Evolutionary conservation across 495 filamentous ascomycete genomes (phyloP).

Genomic region (Penicillium canescens): DNA sequence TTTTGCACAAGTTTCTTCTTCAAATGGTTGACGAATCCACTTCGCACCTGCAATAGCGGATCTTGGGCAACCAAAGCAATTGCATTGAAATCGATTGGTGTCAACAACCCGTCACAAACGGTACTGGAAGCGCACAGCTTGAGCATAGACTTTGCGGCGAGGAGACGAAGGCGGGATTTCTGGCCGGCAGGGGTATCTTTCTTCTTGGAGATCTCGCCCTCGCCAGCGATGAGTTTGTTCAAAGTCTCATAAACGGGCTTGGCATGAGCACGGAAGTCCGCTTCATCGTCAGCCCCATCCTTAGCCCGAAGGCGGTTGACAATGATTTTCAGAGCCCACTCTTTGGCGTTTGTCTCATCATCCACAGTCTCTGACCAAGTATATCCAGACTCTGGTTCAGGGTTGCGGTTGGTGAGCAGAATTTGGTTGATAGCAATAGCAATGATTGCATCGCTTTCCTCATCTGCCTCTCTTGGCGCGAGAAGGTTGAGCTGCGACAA

Average conservation of each 20-base stretch:
- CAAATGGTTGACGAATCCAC: slow-evolving; percentile 75
- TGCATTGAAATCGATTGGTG: slow-evolving; percentile 71
- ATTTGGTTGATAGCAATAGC: slow-evolving; percentile 76
- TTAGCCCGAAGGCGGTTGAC: slow-evolving; percentile 80
- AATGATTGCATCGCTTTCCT: slow-evolving; percentile 72
- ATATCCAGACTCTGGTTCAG: slow-evolving; percentile 44
- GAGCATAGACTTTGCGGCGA: slow-evolving; percentile 77
- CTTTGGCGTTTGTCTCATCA: slow-evolving; percentile 80
- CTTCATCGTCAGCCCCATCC: slow-evolving; percentile 49
- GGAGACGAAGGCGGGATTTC: slow-evolving; percentile 73
- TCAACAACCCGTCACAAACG: slow-evolving; percentile 74
- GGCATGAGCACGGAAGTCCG: slow-evolving; percentile 64
- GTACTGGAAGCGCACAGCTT: slow-evolving; percentile 74
- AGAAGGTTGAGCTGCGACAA: slow-evolving; percentile 82
- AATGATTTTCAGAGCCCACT: slow-evolving; percentile 83
- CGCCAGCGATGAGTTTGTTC: slow-evolving; percentile 66
- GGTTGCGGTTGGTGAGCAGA: slow-evolving; percentile 65
- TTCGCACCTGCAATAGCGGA: slow-evolving; percentile 66
- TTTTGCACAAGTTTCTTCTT: slow-evolving; percentile 74
- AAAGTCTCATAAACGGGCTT: slow-evolving; percentile 74
- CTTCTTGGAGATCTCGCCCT: slow-evolving; percentile 77
- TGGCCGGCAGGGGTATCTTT: slow-evolving; percentile 73
- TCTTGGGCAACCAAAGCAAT: slow-evolving; percentile 83
- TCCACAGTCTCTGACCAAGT: slow-evolving; percentile 75
- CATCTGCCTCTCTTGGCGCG: slow-evolving; percentile 70